Evolutionary conservation across 345 rosid genomes (phyloP), one percentile per base, ranked within the genome.

Genomic region (Gossypium rotundifolium): DNA sequence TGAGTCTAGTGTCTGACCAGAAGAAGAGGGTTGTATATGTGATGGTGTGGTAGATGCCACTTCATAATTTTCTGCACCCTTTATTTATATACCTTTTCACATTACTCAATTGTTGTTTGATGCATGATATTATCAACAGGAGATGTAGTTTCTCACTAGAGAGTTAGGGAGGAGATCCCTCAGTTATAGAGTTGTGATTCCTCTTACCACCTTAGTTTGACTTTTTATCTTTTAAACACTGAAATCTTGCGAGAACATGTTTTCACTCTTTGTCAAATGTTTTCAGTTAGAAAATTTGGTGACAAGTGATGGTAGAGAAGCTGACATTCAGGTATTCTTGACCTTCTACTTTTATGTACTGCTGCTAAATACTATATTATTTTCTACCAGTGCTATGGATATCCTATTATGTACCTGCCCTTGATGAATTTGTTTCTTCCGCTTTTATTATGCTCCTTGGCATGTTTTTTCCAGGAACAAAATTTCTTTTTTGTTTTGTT

Each of bases 211-310:
- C 59, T 22, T 17, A 72, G 27, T 13, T 66, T 54, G 55, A 57
- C 59, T 51, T 73, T 6, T 7, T 20, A 27, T 17, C 59, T 64
- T 5, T 61, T 48, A 53, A 54, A 51, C 18, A 45, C 13, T 75
- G 12, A 52, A 57, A 27, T 7, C 51, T 51, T 62, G 40, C 25
- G 20, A 42, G 55, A 44, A 17, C 75, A n/a, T 55, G 4, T 71
- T 71, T 58, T 84, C 57, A 82, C 40, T 66, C 18, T 16, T 14
- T 20, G 57, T 81, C 44, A 53, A 71, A 70, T 85, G 76, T 42
- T 82, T 84, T 75, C 90, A 95, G 98, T 81, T 95, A 87, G 99
- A 95, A 79, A 84, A 86, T 62, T 82, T 90, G 82, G 88, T 90
- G 74, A 77, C 85, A n/a, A 82, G 74, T 76, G 93, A 87, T 75